Base-by-base conservation (phyloP, 176 grass and related monocot genomes). In the Ananas comosus region DNA sequence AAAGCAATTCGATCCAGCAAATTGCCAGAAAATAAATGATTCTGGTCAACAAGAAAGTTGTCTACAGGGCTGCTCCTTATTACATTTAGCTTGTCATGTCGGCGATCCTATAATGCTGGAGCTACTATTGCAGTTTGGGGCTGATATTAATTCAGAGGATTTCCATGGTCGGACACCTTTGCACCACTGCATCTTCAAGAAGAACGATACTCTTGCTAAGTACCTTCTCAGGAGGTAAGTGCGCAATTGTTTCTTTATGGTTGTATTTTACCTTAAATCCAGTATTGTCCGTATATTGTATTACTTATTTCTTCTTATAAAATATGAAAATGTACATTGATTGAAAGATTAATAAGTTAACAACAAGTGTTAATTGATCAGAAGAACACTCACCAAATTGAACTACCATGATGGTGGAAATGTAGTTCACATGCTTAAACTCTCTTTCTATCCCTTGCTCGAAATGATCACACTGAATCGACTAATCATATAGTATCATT, bases 161-260 rank as follows among this genome's bases (percentile, higher is more conserved):
- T 91, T 89, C 53, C 92, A 96, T 70, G 92, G 92, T 28, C 79
- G 86, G 64, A 96, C 92, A 64, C 88, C 92, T 54, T 78, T 96
- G 70, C 92, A 96, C 74, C 88, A 78, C 81, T 96, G 92, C 73
- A 86, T 91, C 53, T 87, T 82, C 72, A 84, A 73, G 70, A 96
- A 86, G 79, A 96, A 91, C 72, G 83, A 96, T 80, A 69, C 64
- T 23, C 78, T 91, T 66, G 85, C 92, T 16, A 96, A 96, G 71
- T 90, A 91, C 86, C 80, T 96, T 10, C 69, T 96, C 12, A 96
- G 84, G 77, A 96, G 88, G 92, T 96, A 89, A 48, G 54, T 12
- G 70, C 70, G n/a, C 59, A 66, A 69, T 71, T 23, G 22, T 50
- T 1, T 25, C 29, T 42, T 63, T 58, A 79, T 54, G 18, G 17